phyloP scores from a whole-genome alignment of 345 rosid species.

The Camelina hispida region DNA sequence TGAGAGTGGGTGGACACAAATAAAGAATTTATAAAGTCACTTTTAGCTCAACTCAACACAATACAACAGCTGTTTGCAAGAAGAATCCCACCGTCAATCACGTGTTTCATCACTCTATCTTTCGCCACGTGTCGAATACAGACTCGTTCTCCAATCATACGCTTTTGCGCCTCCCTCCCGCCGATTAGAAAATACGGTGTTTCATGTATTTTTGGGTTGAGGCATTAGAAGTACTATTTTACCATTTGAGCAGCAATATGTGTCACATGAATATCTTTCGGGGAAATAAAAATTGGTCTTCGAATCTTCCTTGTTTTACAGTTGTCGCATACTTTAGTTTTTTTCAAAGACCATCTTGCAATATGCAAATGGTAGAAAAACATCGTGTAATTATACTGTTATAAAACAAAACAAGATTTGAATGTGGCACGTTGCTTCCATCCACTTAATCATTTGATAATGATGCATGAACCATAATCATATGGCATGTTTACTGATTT shows the following conservation, averaged over 20 bases:
- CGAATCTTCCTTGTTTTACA: constrained; percentile 15
- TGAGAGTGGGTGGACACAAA: constrained; percentile 9
- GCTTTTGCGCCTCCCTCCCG: constrained; percentile 15
- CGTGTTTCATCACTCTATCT: constrained; percentile 26
- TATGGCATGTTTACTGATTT: constrained; percentile 30
- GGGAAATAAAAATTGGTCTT: neutral
- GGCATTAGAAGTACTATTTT: neutral
- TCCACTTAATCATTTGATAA: constrained; percentile 36
- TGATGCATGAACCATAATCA: constrained; percentile 35
- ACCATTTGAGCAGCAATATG: neutral
- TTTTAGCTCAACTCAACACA: neutral
- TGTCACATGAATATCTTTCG: constrained; percentile 21
- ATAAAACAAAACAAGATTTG: constrained; percentile 7
- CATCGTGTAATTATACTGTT: neutral
- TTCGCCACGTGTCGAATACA: constrained; percentile 29
- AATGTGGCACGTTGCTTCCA: constrained; percentile 37
- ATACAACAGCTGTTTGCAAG: constrained; percentile 35
- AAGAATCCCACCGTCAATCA: constrained; percentile 47
- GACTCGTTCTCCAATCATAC: constrained; percentile 32
- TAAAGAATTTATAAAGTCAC: constrained; percentile 10
- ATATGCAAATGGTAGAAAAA: neutral
- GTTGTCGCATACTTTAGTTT: neutral
- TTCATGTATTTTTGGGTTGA: neutral
- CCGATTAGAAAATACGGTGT: constrained; percentile 1
- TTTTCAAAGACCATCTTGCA: neutral